Evolutionary conservation across 495 filamentous ascomycete species (phyloP).

Genomic region (Parmelia sp.): DNA sequence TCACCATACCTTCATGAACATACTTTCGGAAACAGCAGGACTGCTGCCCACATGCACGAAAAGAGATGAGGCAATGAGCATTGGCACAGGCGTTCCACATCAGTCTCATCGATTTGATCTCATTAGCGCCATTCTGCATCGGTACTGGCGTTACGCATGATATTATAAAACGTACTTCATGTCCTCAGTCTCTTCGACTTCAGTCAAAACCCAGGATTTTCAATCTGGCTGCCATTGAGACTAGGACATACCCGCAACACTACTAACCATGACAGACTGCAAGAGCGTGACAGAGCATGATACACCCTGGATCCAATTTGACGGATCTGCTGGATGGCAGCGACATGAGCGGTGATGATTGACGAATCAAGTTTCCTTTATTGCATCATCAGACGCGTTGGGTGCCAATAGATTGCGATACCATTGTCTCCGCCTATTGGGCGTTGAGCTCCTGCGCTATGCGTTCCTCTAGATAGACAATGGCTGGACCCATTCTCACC

Average conservation of each 20-base stretch:
- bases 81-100: not conserved
- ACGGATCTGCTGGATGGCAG: not conserved
- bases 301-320: not conserved
- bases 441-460: not conserved
- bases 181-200: not conserved
- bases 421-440: conserved; percentile 4
- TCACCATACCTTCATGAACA: not conserved
- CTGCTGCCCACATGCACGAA: not conserved
- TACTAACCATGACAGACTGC: not conserved
- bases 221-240: not conserved
- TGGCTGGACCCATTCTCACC: not conserved
- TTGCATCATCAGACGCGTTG: not conserved
- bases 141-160: not conserved
- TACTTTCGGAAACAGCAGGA: not conserved
- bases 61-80: not conserved
- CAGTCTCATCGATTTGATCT: not conserved
- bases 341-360: not conserved
- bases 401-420: not conserved
- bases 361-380: not conserved
- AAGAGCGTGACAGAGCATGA: too few relatives aligned
- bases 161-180: not conserved
- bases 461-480: not conserved
- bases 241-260: not conserved
- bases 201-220: not conserved
- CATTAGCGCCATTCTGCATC: not conserved